phyloP scores from a whole-genome alignment of 345 rosid species.

The Melaleuca quinquenervia region DNA sequence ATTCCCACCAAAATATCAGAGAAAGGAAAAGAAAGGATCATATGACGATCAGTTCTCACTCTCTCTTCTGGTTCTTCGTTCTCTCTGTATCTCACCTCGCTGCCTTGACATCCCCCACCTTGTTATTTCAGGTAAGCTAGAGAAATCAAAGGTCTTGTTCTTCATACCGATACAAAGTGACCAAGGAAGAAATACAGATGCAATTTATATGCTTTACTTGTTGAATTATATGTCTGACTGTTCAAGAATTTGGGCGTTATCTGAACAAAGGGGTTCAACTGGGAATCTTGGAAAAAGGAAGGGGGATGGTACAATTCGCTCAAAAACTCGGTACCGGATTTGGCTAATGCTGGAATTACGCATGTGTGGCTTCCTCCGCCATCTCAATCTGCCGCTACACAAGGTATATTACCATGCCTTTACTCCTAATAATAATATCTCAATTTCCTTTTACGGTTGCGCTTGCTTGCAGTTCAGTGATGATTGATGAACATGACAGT shows the following conservation, averaged over 20 bases:
- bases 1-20: neutral
- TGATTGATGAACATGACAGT: neutral
- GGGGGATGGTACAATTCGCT: conserved; percentile 86
- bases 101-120: conserved; percentile 24
- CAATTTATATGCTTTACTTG: neutral
- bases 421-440: neutral
- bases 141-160: neutral
- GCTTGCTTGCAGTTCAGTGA: neutral
- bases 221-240: neutral
- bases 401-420: conserved; percentile 22
- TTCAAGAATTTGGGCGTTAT: neutral
- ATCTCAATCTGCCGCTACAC: conserved; percentile 55
- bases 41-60: conserved; percentile 6
- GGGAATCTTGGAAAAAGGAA: conserved; percentile 60
- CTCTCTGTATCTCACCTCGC: conserved; percentile 26
- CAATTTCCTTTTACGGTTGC: neutral
- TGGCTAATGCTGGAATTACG: conserved; percentile 60
- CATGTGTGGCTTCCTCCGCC: conserved; percentile 97
- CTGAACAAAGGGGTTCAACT: conserved; percentile 59
- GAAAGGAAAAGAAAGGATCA: neutral
- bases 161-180: neutral
- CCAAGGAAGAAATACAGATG: neutral
- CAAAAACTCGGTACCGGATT: conserved; percentile 38
- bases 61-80: conserved; percentile 5
- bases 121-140: conserved; percentile 49